Conservation (phyloP, 2,329 filamentous ascomycete genomes). For the Colletotrichum liaoningense region DNA sequence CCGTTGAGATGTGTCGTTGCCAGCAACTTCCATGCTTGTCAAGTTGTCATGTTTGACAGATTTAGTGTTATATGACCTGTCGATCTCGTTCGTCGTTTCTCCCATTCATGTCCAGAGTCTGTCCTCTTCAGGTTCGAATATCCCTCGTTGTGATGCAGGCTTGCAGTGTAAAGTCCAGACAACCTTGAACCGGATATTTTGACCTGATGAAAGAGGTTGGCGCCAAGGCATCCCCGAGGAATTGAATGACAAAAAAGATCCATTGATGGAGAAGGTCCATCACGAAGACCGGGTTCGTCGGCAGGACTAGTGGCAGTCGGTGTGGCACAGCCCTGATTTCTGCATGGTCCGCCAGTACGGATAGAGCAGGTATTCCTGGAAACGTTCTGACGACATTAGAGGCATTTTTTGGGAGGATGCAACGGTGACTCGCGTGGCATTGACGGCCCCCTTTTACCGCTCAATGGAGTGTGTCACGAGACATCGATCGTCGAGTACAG, state of each 20-base stretch:
- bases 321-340: conserved; percentile 28
- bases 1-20: background rate
- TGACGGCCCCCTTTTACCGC: background rate
- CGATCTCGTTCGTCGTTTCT: background rate
- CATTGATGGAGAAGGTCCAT: conserved; percentile 26
- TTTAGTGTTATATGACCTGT: background rate
- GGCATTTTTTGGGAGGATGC: background rate
- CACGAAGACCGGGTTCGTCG: conserved; percentile 18
- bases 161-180: background rate
- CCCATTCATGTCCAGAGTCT: no score
- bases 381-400: background rate
- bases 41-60: conserved; percentile 1
- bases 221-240: conserved; percentile 21
- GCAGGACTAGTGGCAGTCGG: conserved; percentile 18
- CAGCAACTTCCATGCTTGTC: conserved; percentile 1
- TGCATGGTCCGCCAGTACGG: background rate
- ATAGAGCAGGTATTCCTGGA: background rate
- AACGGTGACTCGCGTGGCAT: background rate
- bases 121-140: no score
- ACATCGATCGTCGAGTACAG: background rate
- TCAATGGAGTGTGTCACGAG: background rate
- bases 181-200: background rate
- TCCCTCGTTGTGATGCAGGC: background rate
- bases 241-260: conserved; percentile 25
- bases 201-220: background rate